A percentile compares a stretch with the other conserved stretches of the same genome.
phyloP scores from a whole-genome alignment of 306 rosid species.

The Sesbania bispinosa region DNA sequence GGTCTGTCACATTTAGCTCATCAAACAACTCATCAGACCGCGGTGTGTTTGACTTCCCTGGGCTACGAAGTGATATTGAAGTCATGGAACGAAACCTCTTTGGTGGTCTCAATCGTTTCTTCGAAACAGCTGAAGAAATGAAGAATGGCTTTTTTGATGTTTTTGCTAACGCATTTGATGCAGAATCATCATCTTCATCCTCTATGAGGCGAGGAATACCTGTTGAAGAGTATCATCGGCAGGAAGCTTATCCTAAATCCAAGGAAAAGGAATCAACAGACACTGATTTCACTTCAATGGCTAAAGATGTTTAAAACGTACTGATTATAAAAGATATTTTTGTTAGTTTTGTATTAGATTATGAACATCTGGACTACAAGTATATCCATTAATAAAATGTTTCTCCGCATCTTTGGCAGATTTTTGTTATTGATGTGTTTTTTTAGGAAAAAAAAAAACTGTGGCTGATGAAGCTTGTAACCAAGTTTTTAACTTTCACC shows the following conservation, averaged over 20 bases:
- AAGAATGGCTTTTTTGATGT: slow-evolving; percentile 50
- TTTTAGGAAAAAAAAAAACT: too few species aligned
- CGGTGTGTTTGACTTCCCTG: slow-evolving; percentile 61
- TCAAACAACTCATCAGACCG: slow-evolving; percentile 47
- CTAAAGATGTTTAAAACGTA: slow-evolving; percentile 56
- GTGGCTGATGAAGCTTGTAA: neutral
- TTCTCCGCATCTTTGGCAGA: neutral
- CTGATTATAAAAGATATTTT: neutral
- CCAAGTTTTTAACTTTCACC: neutral
- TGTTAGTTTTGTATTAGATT: neutral
- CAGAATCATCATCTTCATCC: slow-evolving; percentile 46
- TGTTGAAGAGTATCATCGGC: slow-evolving; percentile 36
- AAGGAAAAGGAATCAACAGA: slow-evolving; percentile 32
- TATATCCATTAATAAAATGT: too few species aligned
- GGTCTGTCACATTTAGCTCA: slow-evolving; percentile 48
- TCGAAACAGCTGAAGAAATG: slow-evolving; percentile 77
- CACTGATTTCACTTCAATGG: slow-evolving; percentile 54
- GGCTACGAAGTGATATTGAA: slow-evolving; percentile 64
- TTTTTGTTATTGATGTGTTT: too few species aligned
- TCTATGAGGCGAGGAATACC: slow-evolving; percentile 53
- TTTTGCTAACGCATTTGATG: slow-evolving; percentile 43
- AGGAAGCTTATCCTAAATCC: slow-evolving; percentile 36
- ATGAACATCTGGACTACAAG: neutral
- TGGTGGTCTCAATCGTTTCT: slow-evolving; percentile 51
- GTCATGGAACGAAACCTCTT: slow-evolving; percentile 53